phyloP scores from a whole-genome alignment of 768 basidiomycete genomes.

The Pleurotus platypus region DNA sequence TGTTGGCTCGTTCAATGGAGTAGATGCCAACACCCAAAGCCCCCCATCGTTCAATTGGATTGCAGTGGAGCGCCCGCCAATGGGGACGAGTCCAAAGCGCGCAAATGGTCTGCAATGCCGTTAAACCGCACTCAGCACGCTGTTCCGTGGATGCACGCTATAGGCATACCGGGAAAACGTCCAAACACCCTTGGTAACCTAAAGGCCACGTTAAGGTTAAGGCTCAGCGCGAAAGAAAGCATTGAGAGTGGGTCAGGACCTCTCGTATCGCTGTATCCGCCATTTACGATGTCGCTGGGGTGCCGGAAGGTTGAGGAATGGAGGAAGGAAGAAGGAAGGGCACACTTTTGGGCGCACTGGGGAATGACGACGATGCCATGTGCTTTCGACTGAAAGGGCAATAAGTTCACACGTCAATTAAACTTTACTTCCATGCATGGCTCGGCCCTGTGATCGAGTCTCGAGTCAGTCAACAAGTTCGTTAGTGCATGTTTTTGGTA shows the following conservation, averaged over 20 bases:
- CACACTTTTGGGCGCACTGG: too few species aligned
- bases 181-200: slow-evolving; percentile 56
- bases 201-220: slow-evolving; percentile 1
- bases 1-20: slow-evolving; percentile 64
- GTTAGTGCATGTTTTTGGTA: background rate
- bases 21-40: slow-evolving; percentile 83
- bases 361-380: too few species aligned
- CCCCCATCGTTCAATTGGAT: slow-evolving; percentile 63
- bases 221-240: background rate
- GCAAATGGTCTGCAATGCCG: slow-evolving; percentile 52
- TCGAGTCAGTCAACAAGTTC: too few species aligned
- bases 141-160: background rate
- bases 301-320: too few species aligned
- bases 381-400: too few species aligned
- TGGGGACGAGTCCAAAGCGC: slow-evolving; percentile 62
- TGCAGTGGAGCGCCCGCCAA: slow-evolving; percentile 85
- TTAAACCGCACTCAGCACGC: background rate
- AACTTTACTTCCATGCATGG: too few species aligned
- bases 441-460: too few species aligned
- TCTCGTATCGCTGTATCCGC: slow-evolving; percentile 40
- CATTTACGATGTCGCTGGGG: background rate
- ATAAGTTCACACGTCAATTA: too few species aligned
- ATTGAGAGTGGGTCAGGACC: slow-evolving; percentile 18
- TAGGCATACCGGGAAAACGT: slow-evolving; percentile 56
- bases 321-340: too few species aligned